These are phyloP conservation scores for Termitomyces sp. DNA, from an alignment of 1,284 basidiomycete species.

Conservation along the genomic window DNA sequence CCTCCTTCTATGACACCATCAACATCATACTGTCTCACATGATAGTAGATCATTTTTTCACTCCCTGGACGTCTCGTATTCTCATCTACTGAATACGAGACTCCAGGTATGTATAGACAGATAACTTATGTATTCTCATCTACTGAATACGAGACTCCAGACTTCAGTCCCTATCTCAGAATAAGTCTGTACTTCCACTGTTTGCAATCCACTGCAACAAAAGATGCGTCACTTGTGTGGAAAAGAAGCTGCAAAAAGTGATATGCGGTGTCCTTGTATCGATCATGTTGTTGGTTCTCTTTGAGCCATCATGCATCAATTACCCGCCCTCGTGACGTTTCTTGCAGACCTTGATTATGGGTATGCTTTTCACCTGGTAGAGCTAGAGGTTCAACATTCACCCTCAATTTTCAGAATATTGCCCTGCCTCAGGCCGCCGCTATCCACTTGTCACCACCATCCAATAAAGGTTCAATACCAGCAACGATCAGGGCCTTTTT, in stretches of 20 bases:
- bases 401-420: neutral
- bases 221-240: neutral
- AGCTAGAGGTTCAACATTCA: neutral
- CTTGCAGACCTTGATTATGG: neutral
- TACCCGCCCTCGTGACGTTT: neutral
- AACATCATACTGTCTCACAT: no score
- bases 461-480: neutral
- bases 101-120: no score
- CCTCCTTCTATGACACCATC: no score
- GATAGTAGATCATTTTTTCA: no score
- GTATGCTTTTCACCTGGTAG: neutral
- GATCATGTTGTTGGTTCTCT: neutral
- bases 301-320: neutral
- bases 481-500: neutral
- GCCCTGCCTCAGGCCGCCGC: neutral
- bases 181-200: no score
- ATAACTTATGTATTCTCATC: no score
- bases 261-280: neutral
- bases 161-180: no score
- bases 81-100: no score
- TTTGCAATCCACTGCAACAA: no score
- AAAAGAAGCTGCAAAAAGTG: neutral
- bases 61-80: no score
- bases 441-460: neutral
- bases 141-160: no score